These are phyloP conservation scores for Hypoxylon intermedium DNA, from an alignment of 495 filamentous ascomycete genomes.

Conservation along the genomic window DNA sequence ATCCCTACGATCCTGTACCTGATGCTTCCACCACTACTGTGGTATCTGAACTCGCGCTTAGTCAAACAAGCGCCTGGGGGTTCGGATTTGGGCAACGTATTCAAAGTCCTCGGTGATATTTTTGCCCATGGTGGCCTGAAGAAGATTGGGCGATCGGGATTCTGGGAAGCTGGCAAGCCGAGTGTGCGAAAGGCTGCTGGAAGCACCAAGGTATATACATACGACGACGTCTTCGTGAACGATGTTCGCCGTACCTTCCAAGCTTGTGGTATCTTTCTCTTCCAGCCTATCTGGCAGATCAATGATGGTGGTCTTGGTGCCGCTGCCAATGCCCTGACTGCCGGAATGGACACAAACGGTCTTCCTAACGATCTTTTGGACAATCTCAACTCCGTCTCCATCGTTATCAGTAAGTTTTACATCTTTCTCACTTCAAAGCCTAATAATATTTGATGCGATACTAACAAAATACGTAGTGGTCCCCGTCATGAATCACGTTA, in stretches of 20 bases:
- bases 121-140: slow-evolving; percentile 60
- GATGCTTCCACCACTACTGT: slow-evolving; percentile 59
- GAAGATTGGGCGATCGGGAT: slow-evolving; percentile 59
- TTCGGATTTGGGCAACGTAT: slow-evolving; percentile 60
- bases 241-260: slow-evolving; percentile 60
- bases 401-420: slow-evolving; percentile 61
- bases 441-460: not conserved
- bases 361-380: slow-evolving; percentile 75
- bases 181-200: slow-evolving; percentile 57
- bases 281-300: slow-evolving; percentile 70
- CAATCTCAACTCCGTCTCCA: slow-evolving; percentile 74
- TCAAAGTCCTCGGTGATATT: slow-evolving; percentile 58
- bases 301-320: slow-evolving; percentile 55
- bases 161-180: slow-evolving; percentile 68
- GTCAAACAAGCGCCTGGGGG: slow-evolving; percentile 59
- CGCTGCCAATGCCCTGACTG: slow-evolving; percentile 61
- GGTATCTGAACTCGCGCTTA: slow-evolving; percentile 54
- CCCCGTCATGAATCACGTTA: slow-evolving; percentile 68
- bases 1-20: slow-evolving; percentile 68
- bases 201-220: slow-evolving; percentile 47
- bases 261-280: slow-evolving; percentile 61
- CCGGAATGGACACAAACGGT: slow-evolving; percentile 67
- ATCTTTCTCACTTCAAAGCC: not conserved
- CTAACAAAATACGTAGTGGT: slow-evolving; percentile 56
- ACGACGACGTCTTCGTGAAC: slow-evolving; percentile 59